These are phyloP conservation scores for Pleurotus salmoneostramineus DNA, from an alignment of 768 basidiomycete genomes.

Conservation along the genomic window DNA sequence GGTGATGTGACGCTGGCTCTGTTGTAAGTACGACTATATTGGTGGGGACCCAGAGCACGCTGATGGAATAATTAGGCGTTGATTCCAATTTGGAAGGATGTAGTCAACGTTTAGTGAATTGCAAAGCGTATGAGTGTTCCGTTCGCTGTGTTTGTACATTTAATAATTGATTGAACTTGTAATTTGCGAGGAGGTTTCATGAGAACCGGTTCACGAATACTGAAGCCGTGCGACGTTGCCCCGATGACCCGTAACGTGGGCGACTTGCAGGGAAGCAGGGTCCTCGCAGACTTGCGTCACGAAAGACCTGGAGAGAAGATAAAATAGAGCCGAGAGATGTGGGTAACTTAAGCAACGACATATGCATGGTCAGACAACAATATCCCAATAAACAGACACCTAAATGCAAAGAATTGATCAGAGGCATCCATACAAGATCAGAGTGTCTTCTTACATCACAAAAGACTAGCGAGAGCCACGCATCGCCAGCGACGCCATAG, in stretches of 20 bases:
- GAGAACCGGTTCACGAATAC: too few species aligned
- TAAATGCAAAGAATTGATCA: not conserved
- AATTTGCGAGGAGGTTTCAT: too few species aligned
- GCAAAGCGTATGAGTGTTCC: not conserved
- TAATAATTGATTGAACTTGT: too few species aligned
- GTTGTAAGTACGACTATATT: slow-evolving; percentile 2
- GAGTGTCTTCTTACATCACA: too few species aligned
- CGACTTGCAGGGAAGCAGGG: too few species aligned
- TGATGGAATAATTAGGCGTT: not conserved
- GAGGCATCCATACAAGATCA: too few species aligned
- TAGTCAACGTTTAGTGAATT: not conserved
- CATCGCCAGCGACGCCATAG: too few species aligned
- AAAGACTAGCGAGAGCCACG: too few species aligned
- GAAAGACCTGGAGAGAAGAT: not conserved
- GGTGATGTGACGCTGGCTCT: slow-evolving; percentile 14
- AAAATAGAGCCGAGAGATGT: not conserved
- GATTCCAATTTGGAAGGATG: not conserved
- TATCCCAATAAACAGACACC: not conserved
- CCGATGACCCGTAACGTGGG: too few species aligned
- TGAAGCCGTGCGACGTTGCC: too few species aligned
- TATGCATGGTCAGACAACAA: not conserved
- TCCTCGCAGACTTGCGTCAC: too few species aligned
- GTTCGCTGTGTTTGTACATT: not conserved
- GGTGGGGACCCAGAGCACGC: not conserved
- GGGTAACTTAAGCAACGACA: too few species aligned